A percentile compares a stretch with the other conserved stretches of the same genome.
Evolutionary conservation across 441 rosid genomes (phyloP).

Genomic region (Eruca vesicaria): DNA sequence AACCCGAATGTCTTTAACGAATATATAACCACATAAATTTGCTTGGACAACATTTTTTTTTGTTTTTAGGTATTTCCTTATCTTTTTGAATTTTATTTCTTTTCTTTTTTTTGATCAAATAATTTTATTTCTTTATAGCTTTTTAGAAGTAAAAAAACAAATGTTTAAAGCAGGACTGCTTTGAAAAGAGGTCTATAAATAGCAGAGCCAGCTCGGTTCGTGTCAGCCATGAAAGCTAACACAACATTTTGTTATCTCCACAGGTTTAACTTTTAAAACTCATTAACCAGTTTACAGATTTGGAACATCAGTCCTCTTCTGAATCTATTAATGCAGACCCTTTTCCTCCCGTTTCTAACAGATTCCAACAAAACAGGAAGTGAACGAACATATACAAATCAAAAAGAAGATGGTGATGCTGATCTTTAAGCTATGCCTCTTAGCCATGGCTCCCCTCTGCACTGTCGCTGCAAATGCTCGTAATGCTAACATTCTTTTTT

Average conservation of each 20-base stretch:
- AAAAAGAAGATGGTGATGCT: slow-evolving; percentile 2
- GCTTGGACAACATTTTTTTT: slow-evolving; percentile 8
- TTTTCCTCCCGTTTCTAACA: not conserved
- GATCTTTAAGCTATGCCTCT: slow-evolving; percentile 17
- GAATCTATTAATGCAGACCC: slow-evolving; percentile 26
- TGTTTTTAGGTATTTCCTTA: not conserved
- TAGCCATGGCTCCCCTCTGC: slow-evolving; percentile 20
- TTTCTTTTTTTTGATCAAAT: too few species aligned
- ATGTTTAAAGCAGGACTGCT: not conserved
- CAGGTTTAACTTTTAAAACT: slow-evolving; percentile 13
- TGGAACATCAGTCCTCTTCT: not conserved
- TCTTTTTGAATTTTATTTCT: not conserved
- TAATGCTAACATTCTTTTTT: slow-evolving; percentile 17
- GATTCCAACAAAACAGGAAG: slow-evolving; percentile 20
- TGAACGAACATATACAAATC: not conserved
- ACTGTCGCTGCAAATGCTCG: slow-evolving; percentile 30
- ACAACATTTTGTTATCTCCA: not conserved
- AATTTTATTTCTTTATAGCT: not conserved
- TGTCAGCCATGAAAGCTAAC: slow-evolving; percentile 15
- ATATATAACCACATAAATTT: slow-evolving; percentile 5
- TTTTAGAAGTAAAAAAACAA: not conserved
- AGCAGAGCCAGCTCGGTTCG: slow-evolving; percentile 8
- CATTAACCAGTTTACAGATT: not conserved
- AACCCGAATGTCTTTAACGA: not conserved
- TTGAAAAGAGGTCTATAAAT: slow-evolving; percentile 24